Conservation (phyloP, 179 eudicot genomes). For the Monotropa hypopitys region DNA sequence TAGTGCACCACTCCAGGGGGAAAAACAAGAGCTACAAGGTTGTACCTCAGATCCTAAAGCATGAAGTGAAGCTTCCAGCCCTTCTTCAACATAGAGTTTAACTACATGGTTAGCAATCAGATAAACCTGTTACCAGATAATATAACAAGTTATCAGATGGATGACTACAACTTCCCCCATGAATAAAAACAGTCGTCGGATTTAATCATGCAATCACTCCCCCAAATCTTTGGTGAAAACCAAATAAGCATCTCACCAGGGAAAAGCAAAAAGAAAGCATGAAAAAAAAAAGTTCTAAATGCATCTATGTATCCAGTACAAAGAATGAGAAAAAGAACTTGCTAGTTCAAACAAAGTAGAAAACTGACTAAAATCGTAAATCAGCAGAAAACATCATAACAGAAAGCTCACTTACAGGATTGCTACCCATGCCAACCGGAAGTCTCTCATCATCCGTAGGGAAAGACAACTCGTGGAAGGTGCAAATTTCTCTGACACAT, state of each 20-base stretch:
- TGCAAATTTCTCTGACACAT: constrained; percentile 50
- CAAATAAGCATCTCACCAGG: neutral
- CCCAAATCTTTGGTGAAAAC: neutral
- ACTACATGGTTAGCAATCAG: constrained; percentile 54
- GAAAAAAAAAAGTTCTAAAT: neutral
- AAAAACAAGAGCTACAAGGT: constrained; percentile 4
- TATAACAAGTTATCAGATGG: neutral
- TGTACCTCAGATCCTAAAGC: constrained; percentile 84
- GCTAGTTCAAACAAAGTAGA: neutral
- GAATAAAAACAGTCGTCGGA: neutral
- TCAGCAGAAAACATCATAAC: neutral
- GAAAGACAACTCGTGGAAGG: constrained; percentile 46
- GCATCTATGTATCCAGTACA: neutral
- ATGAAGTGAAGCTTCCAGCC: constrained; percentile 67
- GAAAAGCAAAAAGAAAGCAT: neutral
- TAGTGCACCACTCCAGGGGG: neutral
- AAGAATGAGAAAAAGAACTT: neutral
- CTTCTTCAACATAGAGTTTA: constrained; percentile 82
- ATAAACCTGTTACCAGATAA: constrained; percentile 48
- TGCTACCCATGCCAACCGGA: constrained; percentile 97
- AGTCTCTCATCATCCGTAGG: constrained; percentile 73
- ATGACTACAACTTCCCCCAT: neutral
- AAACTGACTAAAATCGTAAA: neutral
- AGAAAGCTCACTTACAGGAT: constrained; percentile 63
- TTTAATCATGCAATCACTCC: neutral